phyloP scores from a whole-genome alignment of 495 filamentous ascomycete genomes.

The Rostrohypoxylon terebratum region DNA sequence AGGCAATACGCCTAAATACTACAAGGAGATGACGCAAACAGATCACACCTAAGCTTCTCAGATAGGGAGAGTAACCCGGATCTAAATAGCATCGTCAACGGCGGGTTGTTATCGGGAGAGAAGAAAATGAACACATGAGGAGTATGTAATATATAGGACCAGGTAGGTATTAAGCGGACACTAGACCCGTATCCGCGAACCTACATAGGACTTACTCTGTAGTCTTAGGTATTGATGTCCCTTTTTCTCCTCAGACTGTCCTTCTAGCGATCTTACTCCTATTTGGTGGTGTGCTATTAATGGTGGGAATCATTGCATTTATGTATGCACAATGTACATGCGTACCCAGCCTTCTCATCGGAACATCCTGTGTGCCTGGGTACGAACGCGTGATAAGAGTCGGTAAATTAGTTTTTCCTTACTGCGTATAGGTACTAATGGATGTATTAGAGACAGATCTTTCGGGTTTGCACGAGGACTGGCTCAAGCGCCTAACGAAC shows the following conservation, averaged over 20 bases:
- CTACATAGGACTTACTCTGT: neutral
- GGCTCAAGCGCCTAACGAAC: slow-evolving; percentile 3
- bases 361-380: neutral
- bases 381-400: neutral
- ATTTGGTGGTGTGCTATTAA: slow-evolving; percentile 1
- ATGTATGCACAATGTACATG: neutral
- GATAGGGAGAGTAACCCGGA: slow-evolving; percentile 2
- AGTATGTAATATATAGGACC: too few relatives aligned
- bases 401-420: slow-evolving; percentile 35
- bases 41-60: neutral
- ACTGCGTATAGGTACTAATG: neutral
- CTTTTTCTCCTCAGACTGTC: neutral
- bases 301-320: neutral
- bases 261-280: neutral
- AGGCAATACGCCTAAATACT: slow-evolving; percentile 4
- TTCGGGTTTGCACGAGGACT: neutral
- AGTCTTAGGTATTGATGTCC: too few relatives aligned
- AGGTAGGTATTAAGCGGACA: slow-evolving; percentile 10
- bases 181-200: slow-evolving; percentile 6
- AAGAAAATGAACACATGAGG: slow-evolving; percentile 29
- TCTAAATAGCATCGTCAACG: slow-evolving; percentile 12
- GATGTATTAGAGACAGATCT: neutral
- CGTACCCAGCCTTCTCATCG: neutral
- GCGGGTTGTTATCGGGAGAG: slow-evolving; percentile 15
- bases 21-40: slow-evolving; percentile 42